These are phyloP conservation scores for Ceratobasidium sp. DNA, from an alignment of 1,284 basidiomycete genomes.

Conservation along the genomic window DNA sequence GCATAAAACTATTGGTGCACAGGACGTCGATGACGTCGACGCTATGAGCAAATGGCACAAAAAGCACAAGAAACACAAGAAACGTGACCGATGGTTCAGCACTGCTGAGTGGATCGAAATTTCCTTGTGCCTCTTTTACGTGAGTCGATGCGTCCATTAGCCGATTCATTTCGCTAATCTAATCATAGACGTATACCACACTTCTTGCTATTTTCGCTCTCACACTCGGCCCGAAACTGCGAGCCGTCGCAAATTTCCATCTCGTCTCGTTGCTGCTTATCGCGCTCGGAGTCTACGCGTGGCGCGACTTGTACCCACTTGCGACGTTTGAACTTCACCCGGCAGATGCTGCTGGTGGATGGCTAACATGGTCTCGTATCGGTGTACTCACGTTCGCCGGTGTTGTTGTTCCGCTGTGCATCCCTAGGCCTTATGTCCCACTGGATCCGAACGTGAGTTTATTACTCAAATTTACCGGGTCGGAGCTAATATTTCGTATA, in stretches of 20 bases:
- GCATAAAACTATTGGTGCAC: not conserved
- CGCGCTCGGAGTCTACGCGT: constrained; percentile 37
- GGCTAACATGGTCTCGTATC: constrained; percentile 40
- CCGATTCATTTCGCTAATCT: constrained; percentile 36
- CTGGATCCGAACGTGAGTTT: constrained; percentile 44
- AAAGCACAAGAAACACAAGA: constrained; percentile 32
- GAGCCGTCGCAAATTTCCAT: constrained; percentile 20
- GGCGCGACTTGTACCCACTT: constrained; percentile 40
- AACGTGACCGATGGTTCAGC: constrained; percentile 37
- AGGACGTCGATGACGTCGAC: not conserved
- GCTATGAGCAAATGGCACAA: constrained; percentile 18
- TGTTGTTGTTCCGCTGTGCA: constrained; percentile 40
- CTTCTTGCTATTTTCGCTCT: constrained; percentile 38
- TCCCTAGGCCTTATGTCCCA: constrained; percentile 39
- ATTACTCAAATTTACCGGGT: not conserved
- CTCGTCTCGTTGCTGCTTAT: constrained; percentile 39
- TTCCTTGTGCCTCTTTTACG: constrained; percentile 37
- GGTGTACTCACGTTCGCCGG: constrained; percentile 38
- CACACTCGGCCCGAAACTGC: constrained; percentile 2
- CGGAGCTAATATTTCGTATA: not conserved
- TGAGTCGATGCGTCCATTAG: not conserved
- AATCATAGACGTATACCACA: constrained; percentile 36
- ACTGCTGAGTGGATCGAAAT: constrained; percentile 40
- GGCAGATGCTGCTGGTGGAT: too few species aligned
- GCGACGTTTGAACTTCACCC: constrained; percentile 34